Evolutionary conservation across 768 basidiomycete species (phyloP).

Genomic region (Pisolithus tinctorius): DNA sequence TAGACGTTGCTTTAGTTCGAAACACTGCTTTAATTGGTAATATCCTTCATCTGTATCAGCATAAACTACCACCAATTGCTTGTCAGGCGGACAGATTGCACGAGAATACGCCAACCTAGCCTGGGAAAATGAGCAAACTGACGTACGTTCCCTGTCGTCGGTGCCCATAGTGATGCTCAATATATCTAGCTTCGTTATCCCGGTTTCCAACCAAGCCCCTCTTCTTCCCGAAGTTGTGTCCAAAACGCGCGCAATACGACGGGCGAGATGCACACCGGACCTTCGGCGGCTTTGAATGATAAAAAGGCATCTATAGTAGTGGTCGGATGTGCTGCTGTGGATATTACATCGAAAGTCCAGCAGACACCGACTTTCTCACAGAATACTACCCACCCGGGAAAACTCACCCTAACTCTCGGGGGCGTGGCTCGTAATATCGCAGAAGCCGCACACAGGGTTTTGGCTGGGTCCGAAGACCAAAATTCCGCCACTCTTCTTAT

Average conservation of each 20-base stretch:
- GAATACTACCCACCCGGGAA: conserved; percentile 77
- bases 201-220: background rate
- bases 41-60: conserved; percentile 12
- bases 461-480: conserved; percentile 27
- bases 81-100: conserved; percentile 70
- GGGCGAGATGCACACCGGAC: background rate
- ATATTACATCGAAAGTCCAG: conserved; percentile 63
- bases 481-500: conserved; percentile 49
- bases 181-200: conserved; percentile 10
- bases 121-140: conserved; percentile 13
- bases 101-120: conserved; percentile 59
- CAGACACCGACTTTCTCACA: conserved; percentile 28
- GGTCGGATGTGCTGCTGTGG: conserved; percentile 84
- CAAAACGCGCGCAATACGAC: background rate
- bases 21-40: conserved; percentile 83
- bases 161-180: background rate
- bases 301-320: conserved; percentile 51
- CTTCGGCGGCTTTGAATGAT: conserved; percentile 3
- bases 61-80: conserved; percentile 1
- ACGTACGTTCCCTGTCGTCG: background rate
- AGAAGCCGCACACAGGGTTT: conserved; percentile 73
- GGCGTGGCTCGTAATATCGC: conserved; percentile 96
- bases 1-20: conserved; percentile 83
- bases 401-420: conserved; percentile 64
- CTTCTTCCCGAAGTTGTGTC: background rate